Percentiles rank a stretch among this genome's conserved stretches.
Conservation (phyloP, 2,329 filamentous ascomycete species). For the Neonectria faginata region DNA sequence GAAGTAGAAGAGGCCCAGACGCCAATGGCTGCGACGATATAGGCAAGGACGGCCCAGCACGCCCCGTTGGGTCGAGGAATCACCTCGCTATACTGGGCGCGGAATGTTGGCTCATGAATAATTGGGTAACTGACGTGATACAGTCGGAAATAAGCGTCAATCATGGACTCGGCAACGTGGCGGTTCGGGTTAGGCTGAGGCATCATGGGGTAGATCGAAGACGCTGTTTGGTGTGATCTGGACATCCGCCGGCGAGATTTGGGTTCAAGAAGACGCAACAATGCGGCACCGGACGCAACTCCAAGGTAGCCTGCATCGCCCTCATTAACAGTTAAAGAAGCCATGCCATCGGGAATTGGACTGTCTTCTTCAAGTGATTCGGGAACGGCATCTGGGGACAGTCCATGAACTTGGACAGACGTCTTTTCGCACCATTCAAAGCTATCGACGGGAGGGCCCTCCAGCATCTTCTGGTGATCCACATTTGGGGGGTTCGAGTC, state of each 20-base stretch:
- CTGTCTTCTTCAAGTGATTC: slow-evolving; percentile 39
- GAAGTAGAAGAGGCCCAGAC: slow-evolving; percentile 48
- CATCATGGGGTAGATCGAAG: slow-evolving; percentile 31
- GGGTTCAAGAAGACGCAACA: slow-evolving; percentile 54
- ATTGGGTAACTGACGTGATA: slow-evolving; percentile 61
- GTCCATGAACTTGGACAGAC: slow-evolving; percentile 40
- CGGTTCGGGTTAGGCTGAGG: slow-evolving; percentile 50
- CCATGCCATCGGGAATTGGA: slow-evolving; percentile 54
- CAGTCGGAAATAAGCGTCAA: slow-evolving; percentile 53
- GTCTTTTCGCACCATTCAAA: slow-evolving; percentile 55
- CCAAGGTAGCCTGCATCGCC: slow-evolving; percentile 59
- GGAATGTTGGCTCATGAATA: slow-evolving; percentile 60
- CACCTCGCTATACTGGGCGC: slow-evolving; percentile 51
- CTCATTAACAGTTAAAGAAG: slow-evolving; percentile 51
- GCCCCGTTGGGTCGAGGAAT: slow-evolving; percentile 48
- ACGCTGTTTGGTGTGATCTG: slow-evolving; percentile 24
- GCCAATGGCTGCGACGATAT: slow-evolving; percentile 53
- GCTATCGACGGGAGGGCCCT: slow-evolving; percentile 50
- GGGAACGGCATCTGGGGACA: slow-evolving; percentile 39
- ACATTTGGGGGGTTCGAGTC: slow-evolving; percentile 18
- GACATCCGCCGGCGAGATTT: slow-evolving; percentile 41
- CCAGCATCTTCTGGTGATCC: slow-evolving; percentile 45
- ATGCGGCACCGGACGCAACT: slow-evolving; percentile 58
- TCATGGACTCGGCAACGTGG: slow-evolving; percentile 50
- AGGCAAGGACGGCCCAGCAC: slow-evolving; percentile 48